Conservation (phyloP, 108 stramenopile genomes). For the Fistulifera solaris region DNA sequence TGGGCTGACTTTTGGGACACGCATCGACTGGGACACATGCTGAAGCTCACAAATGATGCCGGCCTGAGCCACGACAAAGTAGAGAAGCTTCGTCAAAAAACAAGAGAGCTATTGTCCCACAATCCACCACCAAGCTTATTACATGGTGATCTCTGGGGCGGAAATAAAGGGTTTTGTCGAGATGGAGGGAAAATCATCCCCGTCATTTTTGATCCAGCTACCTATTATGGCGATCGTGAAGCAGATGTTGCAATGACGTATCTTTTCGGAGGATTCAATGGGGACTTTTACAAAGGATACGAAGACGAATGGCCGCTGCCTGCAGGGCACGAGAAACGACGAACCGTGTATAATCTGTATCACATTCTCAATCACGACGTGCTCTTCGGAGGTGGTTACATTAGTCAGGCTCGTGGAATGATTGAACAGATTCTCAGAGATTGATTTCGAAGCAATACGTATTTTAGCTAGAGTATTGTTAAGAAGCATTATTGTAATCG, state of each 20-base stretch:
- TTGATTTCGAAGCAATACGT: no score
- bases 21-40: constrained; percentile 65
- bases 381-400: constrained; percentile 68
- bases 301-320: constrained; percentile 59
- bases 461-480: no score
- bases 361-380: constrained; percentile 76
- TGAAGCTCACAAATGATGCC: constrained; percentile 38
- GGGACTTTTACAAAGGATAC: constrained; percentile 68
- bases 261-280: constrained; percentile 61
- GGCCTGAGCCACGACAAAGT: constrained; percentile 20
- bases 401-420: constrained; percentile 57
- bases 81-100: constrained; percentile 24
- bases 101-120: constrained; percentile 48
- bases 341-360: constrained; percentile 66
- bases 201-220: constrained; percentile 77
- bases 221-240: constrained; percentile 79
- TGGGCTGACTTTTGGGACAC: constrained; percentile 81
- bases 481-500: no score
- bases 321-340: constrained; percentile 34
- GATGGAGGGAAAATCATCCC: constrained; percentile 35
- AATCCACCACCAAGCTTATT: constrained; percentile 47
- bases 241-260: constrained; percentile 63
- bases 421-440: constrained; percentile 45
- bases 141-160: constrained; percentile 82
- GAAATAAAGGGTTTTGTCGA: constrained; percentile 58